Base-by-base conservation (phyloP, 2,329 filamentous ascomycete genomes). In the Fusarium verrucosum region DNA sequence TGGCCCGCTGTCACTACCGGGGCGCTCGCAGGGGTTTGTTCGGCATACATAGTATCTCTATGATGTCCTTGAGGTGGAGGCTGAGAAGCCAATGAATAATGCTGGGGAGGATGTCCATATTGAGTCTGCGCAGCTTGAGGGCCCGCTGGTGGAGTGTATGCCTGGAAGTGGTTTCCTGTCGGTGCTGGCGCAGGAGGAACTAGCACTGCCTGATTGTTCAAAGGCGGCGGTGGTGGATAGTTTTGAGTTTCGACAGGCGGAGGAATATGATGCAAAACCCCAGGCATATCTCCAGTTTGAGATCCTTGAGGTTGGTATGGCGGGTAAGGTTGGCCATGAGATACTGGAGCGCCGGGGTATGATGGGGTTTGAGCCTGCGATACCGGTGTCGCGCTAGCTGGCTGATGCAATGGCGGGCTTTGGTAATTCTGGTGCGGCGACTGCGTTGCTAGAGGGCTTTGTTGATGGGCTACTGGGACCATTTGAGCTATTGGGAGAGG, bases 341-440 rank as follows among this genome's bases (percentile, higher is more conserved):
- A 10, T 2, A 9, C 4, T 16, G 26, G 19, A 10, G 33, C 8
- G 2, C 13, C 25, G 6, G 47, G 23, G 1, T 50, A 42, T 4
- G 1, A n/a, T 2, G 20, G 14, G 9, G 35, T n/a, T 2, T 32
- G 13, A 7, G 7, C 20, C 17, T 61, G 59, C 1, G n/a, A 4
- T 3, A 44, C 14, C 7, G 36, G 4, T 1, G 8, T 14, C 1
- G 20, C 3, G 20, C 4, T 19, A 2, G 7, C 10, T 4, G 17
- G 33, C 7, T 60, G 30, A 13, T 60, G 46, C 0, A 14, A n/a
- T 9, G 26, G 30, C 14, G 38, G 47, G 0, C 7, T 40, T 2
- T 37, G 17, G 32, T 59, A 22, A 4, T 59, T 32, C 14, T 58
- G 53, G 5, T 58, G 38, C 7, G 43, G 44, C 3, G 38, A 33